Evolutionary conservation across 129 eudicot genomes (phyloP), one percentile per base, ranked within the genome.

Genomic region (Escallonia herrerae): DNA sequence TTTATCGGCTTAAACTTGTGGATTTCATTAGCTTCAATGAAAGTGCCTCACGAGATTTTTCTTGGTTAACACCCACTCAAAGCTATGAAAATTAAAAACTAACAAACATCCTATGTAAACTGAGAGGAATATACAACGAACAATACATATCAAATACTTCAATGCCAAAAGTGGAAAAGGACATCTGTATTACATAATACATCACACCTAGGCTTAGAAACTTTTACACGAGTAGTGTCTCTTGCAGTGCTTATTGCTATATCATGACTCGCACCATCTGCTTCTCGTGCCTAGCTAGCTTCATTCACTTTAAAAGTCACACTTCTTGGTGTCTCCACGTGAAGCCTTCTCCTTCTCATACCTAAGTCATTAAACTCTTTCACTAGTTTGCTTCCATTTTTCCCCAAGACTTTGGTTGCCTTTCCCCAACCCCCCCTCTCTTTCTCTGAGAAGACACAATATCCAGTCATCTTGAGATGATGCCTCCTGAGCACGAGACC

Each of bases 401-500:
- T 7, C 40, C 7, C 49, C 57, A 61, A 60, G 33, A 22, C 33
- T 22, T 22, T 22, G 33, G 33, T 22, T 22, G 1, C 33, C 33
- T 22, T 22, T 22, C 33, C 33, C 33, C 33, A 22, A 22, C 33
- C 33, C 33, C 33, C 33, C 33, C 33, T 22, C 33, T 22, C 33
- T 22, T 22, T 22, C 33, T 22, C 33, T 22, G 33, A 22, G 33
- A 22, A 22, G 33, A 22, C 33, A 22, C 33, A 22, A 22, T 0
- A 22, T 22, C 58, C 3, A 49, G 8, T n/a, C 14, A 22, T 50
- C 14, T 64, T 48, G 47, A 60, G 65, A 77, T 81, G 79, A 76
- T 77, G 77, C 79, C 86, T 15, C 79, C 69, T 33, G 77, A 81
- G 44, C 80, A 81, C 42, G 80, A 81, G 48, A 15, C 40, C 15